These are phyloP conservation scores for Botrytis byssoidea DNA, from an alignment of 2,329 filamentous ascomycete species.

Conservation along the genomic window DNA sequence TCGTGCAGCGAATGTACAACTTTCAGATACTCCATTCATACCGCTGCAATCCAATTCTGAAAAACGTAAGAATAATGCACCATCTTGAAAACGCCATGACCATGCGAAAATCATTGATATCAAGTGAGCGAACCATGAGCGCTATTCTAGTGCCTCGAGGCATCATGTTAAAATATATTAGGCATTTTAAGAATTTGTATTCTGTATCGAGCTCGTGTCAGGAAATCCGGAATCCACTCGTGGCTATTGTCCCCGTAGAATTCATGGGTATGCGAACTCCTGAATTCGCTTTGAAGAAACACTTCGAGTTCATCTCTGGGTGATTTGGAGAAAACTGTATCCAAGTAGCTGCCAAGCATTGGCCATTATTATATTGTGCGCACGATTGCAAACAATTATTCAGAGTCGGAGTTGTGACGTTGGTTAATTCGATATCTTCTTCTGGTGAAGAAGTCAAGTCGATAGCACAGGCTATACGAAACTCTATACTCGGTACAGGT, in stretches of 20 bases:
- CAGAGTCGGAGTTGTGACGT: conserved; percentile 21
- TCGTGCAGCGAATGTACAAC: conserved; percentile 8
- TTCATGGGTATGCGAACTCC: conserved; percentile 18
- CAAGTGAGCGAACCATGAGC: background rate
- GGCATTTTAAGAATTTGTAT: background rate
- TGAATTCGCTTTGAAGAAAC: conserved; percentile 29
- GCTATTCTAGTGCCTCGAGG: background rate
- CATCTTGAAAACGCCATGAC: background rate
- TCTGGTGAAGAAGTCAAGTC: conserved; percentile 19
- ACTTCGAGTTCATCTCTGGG: conserved; percentile 27
- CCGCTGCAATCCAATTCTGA: background rate
- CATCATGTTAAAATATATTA: background rate
- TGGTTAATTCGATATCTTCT: conserved; percentile 28
- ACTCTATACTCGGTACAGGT: conserved; percentile 21
- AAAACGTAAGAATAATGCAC: background rate
- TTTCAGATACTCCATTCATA: background rate
- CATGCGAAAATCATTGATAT: background rate
- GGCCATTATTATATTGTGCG: conserved; percentile 23
- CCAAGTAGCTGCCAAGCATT: conserved; percentile 30
- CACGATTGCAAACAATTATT: conserved; percentile 27
- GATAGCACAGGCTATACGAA: conserved; percentile 26
- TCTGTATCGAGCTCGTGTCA: background rate
- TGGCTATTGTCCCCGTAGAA: conserved; percentile 6
- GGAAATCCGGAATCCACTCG: conserved; percentile 15
- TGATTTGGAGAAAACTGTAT: conserved; percentile 27